These are phyloP conservation scores for Lavandula angustifolia DNA, from an alignment of 257 asterid genomes.

Conservation along the genomic window DNA sequence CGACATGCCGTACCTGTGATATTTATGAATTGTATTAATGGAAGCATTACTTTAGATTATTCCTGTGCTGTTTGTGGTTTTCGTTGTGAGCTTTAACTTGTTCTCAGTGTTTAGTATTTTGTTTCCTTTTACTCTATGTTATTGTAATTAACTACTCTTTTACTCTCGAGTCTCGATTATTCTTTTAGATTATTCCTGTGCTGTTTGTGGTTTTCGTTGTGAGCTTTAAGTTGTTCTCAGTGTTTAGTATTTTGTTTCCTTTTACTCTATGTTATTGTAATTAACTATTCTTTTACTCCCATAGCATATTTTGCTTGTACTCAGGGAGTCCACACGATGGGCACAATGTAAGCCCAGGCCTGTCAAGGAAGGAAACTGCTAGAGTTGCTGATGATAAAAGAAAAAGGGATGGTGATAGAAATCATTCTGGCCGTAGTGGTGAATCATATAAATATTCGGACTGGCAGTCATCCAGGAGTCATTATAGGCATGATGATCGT, in stretches of 20 bases:
- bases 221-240: conserved; percentile 9
- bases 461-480: conserved; percentile 56
- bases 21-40: too few relatives aligned
- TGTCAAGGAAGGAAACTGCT: conserved; percentile 46
- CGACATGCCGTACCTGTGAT: too few relatives aligned
- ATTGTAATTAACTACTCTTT: conserved; percentile 43
- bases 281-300: conserved; percentile 47
- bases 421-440: conserved; percentile 48
- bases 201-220: neutral
- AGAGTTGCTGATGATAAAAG: conserved; percentile 47
- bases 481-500: conserved; percentile 56
- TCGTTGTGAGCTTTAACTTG: conserved; percentile 6
- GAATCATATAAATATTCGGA: conserved; percentile 61
- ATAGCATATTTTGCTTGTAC: conserved; percentile 42
- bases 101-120: conserved; percentile 1
- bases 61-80: neutral
- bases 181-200: too few relatives aligned
- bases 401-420: conserved; percentile 54
- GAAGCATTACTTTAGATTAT: too few relatives aligned
- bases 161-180: too few relatives aligned
- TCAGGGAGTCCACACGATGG: conserved; percentile 65
- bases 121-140: conserved; percentile 15
- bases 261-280: conserved; percentile 28
- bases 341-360: conserved; percentile 57
- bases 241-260: conserved; percentile 3